A percentile compares a stretch with the other conserved stretches of the same genome.
Conservation (phyloP, 305 asterid species). For the Fraxinus ornus region DNA sequence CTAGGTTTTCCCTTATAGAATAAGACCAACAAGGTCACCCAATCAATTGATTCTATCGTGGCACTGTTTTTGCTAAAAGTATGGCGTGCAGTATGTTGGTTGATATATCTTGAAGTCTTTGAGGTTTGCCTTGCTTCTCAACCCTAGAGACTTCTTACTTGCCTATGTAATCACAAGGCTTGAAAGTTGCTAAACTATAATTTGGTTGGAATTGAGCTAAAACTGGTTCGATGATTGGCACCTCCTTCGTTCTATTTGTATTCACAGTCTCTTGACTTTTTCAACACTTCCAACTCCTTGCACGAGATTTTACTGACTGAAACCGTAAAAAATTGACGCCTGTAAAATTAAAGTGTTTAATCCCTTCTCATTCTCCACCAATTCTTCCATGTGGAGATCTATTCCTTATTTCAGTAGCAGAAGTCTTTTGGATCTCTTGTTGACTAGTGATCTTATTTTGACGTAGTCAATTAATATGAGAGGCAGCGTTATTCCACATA, state of each 20-base stretch:
- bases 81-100: neutral
- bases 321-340: neutral
- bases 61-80: neutral
- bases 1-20: neutral
- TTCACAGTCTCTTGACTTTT: neutral
- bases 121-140: slow-evolving; percentile 4
- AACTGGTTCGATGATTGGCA: neutral
- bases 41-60: neutral
- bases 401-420: slow-evolving; percentile 1
- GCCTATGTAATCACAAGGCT: slow-evolving; percentile 13
- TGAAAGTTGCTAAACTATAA: slow-evolving; percentile 10
- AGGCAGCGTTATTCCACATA: neutral
- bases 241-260: neutral
- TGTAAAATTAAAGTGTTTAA: neutral
- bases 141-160: slow-evolving; percentile 6
- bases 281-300: neutral
- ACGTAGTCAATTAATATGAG: slow-evolving; percentile 5
- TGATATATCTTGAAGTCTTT: neutral
- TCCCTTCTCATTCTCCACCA: neutral
- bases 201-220: neutral
- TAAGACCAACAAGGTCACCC: neutral
- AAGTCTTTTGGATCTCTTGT: slow-evolving; percentile 6
- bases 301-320: neutral
- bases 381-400: neutral
- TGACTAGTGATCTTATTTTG: neutral